Base-by-base conservation (phyloP, 495 filamentous ascomycete genomes). In the Lichina pygmaea region DNA sequence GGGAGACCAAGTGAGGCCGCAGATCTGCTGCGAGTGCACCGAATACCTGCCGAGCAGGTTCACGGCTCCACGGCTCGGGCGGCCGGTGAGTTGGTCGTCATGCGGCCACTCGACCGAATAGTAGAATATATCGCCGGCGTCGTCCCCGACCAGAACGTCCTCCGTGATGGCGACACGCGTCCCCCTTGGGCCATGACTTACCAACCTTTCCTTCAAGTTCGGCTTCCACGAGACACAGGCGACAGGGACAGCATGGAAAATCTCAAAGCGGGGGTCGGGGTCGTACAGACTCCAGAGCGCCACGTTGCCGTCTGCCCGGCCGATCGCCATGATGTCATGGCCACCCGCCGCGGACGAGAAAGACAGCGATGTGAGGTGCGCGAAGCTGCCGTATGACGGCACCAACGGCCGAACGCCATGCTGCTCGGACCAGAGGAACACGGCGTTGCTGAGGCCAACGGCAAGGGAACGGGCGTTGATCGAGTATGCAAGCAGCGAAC, bases 341-440 rank as follows among this genome's bases (percentile, higher is more conserved):
- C 68, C 62, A 5, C 85, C 86, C 57, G 73, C 65, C 2, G 71
- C 59, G 0, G 84, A 93, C 8, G 89, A 94, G 55, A 95, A 95
- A 0, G 81, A 75, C 7, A 95, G 54, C 16, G 81, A 85, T 5
- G 83, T 94, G 34, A 97, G 68, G 56, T 77, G 68, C 17, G 73
- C 50, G 43, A 32, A 41, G 24, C 36, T 66, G 52, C 53, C 39
- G 15, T 34, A 41, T 16, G 24, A 48, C 31, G 31, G 34, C 3
- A 48, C 52, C 48, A 65, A 52, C 46, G 61, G 61, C 45, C 61
- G 58, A 42, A 73, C 62, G 6, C 69, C 73, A 41, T 64, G 62
- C 38, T 60, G 56, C 54, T 93, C 86, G 0, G 84, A 86, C 89
- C 91, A 97, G 6, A 82, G 71, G 54, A 91, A 93, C 11, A 97